phyloP scores from a whole-genome alignment of 1,284 basidiomycete genomes.

The Puccinia horiana region DNA sequence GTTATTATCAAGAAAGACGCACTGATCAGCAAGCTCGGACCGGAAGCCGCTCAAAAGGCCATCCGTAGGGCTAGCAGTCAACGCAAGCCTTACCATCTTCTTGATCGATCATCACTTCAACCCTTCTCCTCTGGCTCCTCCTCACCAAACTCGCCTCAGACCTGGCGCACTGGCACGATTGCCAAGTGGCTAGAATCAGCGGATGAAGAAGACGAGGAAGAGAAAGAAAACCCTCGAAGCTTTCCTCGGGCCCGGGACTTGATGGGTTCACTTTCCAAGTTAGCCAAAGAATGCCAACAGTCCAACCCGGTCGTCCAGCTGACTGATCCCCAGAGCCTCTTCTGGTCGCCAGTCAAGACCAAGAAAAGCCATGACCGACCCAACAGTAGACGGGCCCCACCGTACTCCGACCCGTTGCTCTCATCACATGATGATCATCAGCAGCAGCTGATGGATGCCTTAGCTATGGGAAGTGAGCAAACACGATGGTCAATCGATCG shows the following conservation, averaged over 20 bases:
- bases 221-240: neutral
- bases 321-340: neutral
- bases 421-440: neutral
- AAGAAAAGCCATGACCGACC: neutral
- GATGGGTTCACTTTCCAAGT: neutral
- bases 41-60: slow-evolving; percentile 20
- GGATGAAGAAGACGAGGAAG: neutral
- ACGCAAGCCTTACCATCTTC: neutral
- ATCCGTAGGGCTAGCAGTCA: slow-evolving; percentile 2
- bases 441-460: neutral
- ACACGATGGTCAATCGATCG: neutral
- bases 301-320: neutral
- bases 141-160: neutral
- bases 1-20: slow-evolving; percentile 29
- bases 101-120: neutral
- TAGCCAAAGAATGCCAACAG: neutral
- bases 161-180: slow-evolving; percentile 6
- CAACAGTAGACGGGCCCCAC: neutral
- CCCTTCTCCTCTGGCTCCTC: neutral
- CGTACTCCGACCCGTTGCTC: neutral
- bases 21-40: slow-evolving; percentile 21
- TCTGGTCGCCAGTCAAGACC: neutral
- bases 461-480: neutral
- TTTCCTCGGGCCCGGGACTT: neutral
- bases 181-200: slow-evolving; percentile 23